Evolutionary conservation across 768 basidiomycete species (phyloP).

Genomic region (Termitomyces sp.): DNA sequence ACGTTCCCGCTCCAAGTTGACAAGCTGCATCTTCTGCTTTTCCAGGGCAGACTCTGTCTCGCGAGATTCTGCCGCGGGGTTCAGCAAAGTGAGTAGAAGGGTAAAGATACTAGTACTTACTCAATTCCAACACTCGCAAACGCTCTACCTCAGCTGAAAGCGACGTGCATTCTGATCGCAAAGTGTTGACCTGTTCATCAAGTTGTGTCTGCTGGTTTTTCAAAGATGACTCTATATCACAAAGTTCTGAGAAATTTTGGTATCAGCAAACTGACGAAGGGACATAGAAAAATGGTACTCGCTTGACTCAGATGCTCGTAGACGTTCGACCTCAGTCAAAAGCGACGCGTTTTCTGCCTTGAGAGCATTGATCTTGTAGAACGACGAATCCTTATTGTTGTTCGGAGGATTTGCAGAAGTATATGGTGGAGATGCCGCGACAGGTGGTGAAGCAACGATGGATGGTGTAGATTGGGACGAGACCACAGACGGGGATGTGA

Average conservation of each 20-base stretch:
- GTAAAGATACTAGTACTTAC: neutral
- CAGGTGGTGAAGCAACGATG: conserved; percentile 9
- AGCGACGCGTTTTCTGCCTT: conserved; percentile 19
- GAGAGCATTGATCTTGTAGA: conserved; percentile 13
- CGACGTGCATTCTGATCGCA: conserved; percentile 20
- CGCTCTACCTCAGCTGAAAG: conserved; percentile 23
- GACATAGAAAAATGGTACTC: neutral
- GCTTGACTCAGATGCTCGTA: conserved; percentile 5
- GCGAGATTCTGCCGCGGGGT: neutral
- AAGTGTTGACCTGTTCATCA: conserved; percentile 11
- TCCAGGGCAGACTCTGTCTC: conserved; percentile 1
- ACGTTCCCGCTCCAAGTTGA: conserved; percentile 21
- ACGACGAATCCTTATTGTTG: conserved; percentile 8
- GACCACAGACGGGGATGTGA: conserved; percentile 11
- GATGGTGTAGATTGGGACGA: conserved; percentile 7
- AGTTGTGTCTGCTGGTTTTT: conserved; percentile 18
- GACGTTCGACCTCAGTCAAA: conserved; percentile 12
- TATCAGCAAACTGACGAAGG: neutral
- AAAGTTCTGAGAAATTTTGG: neutral
- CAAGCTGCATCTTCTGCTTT: conserved; percentile 17
- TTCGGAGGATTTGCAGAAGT: conserved; percentile 2
- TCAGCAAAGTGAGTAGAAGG: neutral
- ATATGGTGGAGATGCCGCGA: conserved; percentile 11
- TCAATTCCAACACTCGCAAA: conserved; percentile 10
- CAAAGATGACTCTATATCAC: neutral